These are phyloP conservation scores for Eremothecium gossypii DNA, from an alignment of 1,139 yeast genomes.

Conservation along the genomic window DNA sequence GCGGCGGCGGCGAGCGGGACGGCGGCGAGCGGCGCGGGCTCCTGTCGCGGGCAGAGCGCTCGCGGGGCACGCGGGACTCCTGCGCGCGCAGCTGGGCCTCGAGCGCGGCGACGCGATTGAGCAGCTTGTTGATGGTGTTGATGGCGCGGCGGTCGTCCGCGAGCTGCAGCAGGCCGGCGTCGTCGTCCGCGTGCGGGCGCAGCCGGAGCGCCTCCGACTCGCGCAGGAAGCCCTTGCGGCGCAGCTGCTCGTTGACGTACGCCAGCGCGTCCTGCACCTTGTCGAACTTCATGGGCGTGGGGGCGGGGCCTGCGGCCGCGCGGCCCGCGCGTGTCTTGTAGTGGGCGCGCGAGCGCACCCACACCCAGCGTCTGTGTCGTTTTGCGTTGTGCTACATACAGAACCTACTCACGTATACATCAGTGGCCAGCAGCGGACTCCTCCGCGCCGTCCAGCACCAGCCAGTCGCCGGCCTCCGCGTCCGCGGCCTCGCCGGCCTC, in stretches of 20 bases:
- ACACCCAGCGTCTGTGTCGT: no score
- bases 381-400: no score
- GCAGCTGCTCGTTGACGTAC: slow-evolving; percentile 14
- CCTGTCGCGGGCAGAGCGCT: background rate
- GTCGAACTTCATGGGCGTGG: slow-evolving; percentile 7
- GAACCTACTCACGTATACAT: background rate
- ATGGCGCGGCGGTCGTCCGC: slow-evolving; percentile 8
- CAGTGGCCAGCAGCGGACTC: slow-evolving; percentile 42
- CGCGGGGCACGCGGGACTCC: slow-evolving; percentile 2
- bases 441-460: slow-evolving; percentile 64
- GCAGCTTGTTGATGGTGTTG: slow-evolving; percentile 10
- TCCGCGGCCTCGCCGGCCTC: slow-evolving; percentile 38
- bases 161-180: background rate
- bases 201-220: slow-evolving; percentile 4
- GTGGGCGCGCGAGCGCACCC: background rate
- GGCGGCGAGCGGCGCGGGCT: slow-evolving; percentile 1
- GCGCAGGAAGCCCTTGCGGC: slow-evolving; percentile 12
- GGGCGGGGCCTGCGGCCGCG: no score
- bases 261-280: slow-evolving; percentile 14
- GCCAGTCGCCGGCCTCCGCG: slow-evolving; percentile 61
- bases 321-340: no score
- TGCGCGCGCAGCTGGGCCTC: slow-evolving; percentile 4
- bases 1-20: background rate
- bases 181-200: slow-evolving; percentile 1
- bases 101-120: slow-evolving; percentile 5